phyloP scores from a whole-genome alignment of 768 basidiomycete species.

The Podaxis sp. region DNA sequence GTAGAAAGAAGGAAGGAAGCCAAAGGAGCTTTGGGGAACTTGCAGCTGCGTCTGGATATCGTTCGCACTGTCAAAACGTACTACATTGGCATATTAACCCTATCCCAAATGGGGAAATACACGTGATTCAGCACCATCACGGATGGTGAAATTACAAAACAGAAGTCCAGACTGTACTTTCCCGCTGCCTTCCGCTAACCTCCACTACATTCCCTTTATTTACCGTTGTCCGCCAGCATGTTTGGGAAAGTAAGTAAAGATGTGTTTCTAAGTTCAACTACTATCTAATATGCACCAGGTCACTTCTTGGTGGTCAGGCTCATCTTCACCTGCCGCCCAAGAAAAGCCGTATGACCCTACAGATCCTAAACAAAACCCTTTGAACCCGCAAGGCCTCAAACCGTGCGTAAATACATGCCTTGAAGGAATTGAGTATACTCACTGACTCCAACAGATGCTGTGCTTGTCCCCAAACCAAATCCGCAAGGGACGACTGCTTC shows the following conservation, averaged over 20 bases:
- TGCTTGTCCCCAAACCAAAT: conserved; percentile 93
- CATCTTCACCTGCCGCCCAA: conserved; percentile 27
- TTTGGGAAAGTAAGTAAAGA: conserved; percentile 36
- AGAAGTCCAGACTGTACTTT: background rate
- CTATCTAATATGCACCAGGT: conserved; percentile 33
- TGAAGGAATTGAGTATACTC: background rate
- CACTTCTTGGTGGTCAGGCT: conserved; percentile 54
- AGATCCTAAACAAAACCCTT: conserved; percentile 78
- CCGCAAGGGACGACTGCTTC: conserved; percentile 93
- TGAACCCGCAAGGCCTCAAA: conserved; percentile 94
- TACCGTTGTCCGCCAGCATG: conserved; percentile 29
- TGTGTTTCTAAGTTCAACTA: background rate
- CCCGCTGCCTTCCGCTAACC: background rate
- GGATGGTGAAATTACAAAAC: background rate
- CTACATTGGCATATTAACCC: background rate
- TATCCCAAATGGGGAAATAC: background rate
- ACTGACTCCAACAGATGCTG: conserved; percentile 70
- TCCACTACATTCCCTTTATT: background rate
- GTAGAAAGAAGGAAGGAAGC: background rate
- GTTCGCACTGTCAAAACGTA: background rate
- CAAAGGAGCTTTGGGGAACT: background rate
- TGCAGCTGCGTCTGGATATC: background rate
- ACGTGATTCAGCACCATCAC: background rate
- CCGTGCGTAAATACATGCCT: conserved; percentile 57
- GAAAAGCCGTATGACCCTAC: conserved; percentile 64